These are phyloP conservation scores for Microthyrium microscopicum DNA, from an alignment of 2,329 filamentous ascomycete genomes.

Conservation along the genomic window DNA sequence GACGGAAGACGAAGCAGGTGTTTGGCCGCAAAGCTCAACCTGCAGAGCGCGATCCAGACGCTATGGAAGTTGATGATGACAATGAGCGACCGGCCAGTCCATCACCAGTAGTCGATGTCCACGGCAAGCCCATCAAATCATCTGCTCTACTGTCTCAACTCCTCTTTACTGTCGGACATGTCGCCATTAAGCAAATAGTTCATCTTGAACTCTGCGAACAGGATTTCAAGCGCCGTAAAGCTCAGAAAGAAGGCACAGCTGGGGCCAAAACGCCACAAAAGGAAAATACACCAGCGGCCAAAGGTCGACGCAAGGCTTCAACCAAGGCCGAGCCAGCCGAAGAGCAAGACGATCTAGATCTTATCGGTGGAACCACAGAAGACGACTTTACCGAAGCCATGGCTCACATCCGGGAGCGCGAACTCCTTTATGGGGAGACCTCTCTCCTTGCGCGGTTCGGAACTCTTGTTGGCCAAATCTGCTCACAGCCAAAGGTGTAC, in stretches of 20 bases:
- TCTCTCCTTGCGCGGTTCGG: slow-evolving; percentile 85
- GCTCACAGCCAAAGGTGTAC: slow-evolving; percentile 85
- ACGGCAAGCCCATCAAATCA: slow-evolving; percentile 42
- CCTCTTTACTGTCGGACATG: slow-evolving; percentile 86
- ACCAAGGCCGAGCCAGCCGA: slow-evolving; percentile 37
- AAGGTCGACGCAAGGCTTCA: slow-evolving; percentile 28
- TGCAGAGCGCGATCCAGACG: slow-evolving; percentile 8
- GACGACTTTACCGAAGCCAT: slow-evolving; percentile 85
- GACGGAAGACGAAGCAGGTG: slow-evolving; percentile 70
- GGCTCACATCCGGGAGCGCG: slow-evolving; percentile 66
- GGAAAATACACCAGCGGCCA: slow-evolving; percentile 18
- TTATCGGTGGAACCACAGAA: slow-evolving; percentile 92
- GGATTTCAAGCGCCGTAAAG: slow-evolving; percentile 93
- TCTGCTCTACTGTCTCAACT: slow-evolving; percentile 73
- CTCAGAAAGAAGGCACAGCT: slow-evolving; percentile 61
- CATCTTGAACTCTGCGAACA: slow-evolving; percentile 94
- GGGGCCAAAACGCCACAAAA: slow-evolving; percentile 16
- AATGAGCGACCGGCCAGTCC: slow-evolving; percentile 8
- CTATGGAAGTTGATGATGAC: slow-evolving; percentile 12
- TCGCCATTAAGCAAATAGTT: slow-evolving; percentile 97
- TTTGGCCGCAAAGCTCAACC: slow-evolving; percentile 35
- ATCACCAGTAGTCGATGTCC: slow-evolving; percentile 11
- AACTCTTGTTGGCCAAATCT: slow-evolving; percentile 81
- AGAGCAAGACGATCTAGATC: slow-evolving; percentile 77
- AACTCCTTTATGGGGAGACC: slow-evolving; percentile 65